Conservation (phyloP, 2,329 filamentous ascomycete genomes). For the Penicillium sp. region DNA sequence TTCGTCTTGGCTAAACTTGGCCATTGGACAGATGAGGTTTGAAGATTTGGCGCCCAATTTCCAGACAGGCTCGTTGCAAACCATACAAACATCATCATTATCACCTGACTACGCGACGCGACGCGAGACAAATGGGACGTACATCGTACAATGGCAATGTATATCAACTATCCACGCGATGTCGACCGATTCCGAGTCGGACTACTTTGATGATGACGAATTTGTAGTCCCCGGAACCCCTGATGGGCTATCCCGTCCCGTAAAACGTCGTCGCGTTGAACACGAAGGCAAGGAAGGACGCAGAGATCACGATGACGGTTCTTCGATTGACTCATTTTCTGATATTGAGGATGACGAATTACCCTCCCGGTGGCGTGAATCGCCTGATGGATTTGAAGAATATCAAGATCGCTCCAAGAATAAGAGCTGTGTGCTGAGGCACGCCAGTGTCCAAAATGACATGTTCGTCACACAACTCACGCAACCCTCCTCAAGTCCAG, state of each 20-base stretch:
- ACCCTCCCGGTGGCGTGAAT: conserved; percentile 10
- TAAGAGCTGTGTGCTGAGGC: conserved; percentile 45
- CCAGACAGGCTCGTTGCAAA: not conserved
- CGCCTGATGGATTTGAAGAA: conserved; percentile 21
- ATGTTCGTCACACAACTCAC: conserved; percentile 51
- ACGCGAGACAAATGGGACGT: conserved; percentile 1
- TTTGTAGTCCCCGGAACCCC: conserved; percentile 28
- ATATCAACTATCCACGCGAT: conserved; percentile 19
- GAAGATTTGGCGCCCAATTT: too few species aligned
- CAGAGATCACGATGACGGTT: conserved; percentile 14
- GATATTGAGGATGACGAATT: conserved; percentile 23
- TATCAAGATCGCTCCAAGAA: conserved; percentile 33
- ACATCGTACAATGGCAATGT: not conserved
- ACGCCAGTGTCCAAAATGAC: conserved; percentile 41
- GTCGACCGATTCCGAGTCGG: conserved; percentile 31
- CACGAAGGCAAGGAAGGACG: conserved; percentile 9
- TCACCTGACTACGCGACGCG: conserved; percentile 17
- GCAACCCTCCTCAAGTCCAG: conserved; percentile 51
- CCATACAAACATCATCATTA: conserved; percentile 10
- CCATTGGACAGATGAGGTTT: not conserved
- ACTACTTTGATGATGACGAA: conserved; percentile 34
- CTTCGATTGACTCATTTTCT: conserved; percentile 23
- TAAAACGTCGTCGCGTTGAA: conserved; percentile 38
- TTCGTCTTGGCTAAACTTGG: not conserved
- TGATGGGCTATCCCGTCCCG: conserved; percentile 26